These are phyloP conservation scores for Lathyrus tuberosus DNA, from an alignment of 306 rosid genomes.

Conservation along the genomic window DNA sequence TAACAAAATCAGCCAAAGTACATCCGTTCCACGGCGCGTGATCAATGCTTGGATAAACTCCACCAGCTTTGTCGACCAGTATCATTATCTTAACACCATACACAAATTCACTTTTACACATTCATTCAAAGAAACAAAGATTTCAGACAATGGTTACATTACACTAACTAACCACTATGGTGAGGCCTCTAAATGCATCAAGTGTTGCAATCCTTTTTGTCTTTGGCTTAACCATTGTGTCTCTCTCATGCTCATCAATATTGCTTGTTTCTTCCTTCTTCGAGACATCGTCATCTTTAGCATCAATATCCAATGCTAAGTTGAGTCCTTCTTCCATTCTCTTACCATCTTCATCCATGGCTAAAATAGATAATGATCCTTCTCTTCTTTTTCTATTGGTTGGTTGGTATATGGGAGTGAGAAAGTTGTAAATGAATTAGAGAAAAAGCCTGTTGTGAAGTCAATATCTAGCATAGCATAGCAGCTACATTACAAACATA, in stretches of 20 bases:
- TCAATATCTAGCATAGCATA: not conserved
- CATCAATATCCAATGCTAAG: constrained; percentile 4
- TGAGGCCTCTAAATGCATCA: constrained; percentile 91
- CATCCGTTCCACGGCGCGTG: constrained; percentile 95
- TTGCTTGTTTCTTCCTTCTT: constrained; percentile 8
- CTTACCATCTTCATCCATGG: constrained; percentile 55
- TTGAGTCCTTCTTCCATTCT: constrained; percentile 67
- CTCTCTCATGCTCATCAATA: constrained; percentile 30
- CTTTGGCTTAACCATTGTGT: constrained; percentile 39
- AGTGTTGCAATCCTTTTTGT: constrained; percentile 79
- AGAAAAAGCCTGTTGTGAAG: constrained; percentile 54
- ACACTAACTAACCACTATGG: constrained; percentile 65
- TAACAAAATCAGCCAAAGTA: constrained; percentile 79
- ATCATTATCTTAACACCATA: constrained; percentile 64
- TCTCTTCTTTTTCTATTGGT: not conserved
- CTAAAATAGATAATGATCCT: constrained; percentile 1
- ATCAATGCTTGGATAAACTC: constrained; percentile 70
- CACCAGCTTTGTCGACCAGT: constrained; percentile 86
- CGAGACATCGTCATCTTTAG: constrained; percentile 10
- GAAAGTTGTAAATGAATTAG: not conserved
- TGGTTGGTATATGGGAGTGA: not conserved
- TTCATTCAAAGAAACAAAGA: not conserved
- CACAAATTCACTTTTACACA: not conserved
- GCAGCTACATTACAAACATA: constrained; percentile 17
- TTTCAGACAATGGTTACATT: not conserved